Conservation (phyloP, 805 yeast genomes). For the Suhomyces vadensis region DNA sequence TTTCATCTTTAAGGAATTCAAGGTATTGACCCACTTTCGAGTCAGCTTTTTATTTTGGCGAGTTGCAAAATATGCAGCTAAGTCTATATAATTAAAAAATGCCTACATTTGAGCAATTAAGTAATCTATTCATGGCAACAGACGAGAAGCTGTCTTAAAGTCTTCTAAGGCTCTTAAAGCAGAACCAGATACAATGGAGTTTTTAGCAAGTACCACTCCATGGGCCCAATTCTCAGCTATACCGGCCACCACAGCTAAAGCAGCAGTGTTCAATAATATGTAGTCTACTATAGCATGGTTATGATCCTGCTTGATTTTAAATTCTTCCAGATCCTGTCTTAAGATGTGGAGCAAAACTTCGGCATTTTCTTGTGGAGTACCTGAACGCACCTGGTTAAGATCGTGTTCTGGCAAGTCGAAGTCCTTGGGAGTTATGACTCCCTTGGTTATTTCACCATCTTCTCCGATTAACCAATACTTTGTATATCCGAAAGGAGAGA, state of each 20-base stretch:
- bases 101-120: neutral
- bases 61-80: too few species aligned
- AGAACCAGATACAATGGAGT: constrained; percentile 63
- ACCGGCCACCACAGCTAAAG: constrained; percentile 79
- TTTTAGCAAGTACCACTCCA: constrained; percentile 75
- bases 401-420: constrained; percentile 80
- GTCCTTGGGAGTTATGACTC: constrained; percentile 64
- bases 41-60: too few species aligned
- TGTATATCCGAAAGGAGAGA: constrained; percentile 84
- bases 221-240: constrained; percentile 65
- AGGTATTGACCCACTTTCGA: too few species aligned
- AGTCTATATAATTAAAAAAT: too few species aligned
- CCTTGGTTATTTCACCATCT: constrained; percentile 43
- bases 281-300: constrained; percentile 77
- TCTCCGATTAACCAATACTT: constrained; percentile 70
- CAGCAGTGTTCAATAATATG: constrained; percentile 87
- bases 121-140: neutral
- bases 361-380: constrained; percentile 89
- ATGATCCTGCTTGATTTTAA: constrained; percentile 40
- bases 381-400: constrained; percentile 68
- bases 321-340: constrained; percentile 47
- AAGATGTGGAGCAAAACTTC: constrained; percentile 45
- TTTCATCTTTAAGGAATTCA: too few species aligned
- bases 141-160: constrained; percentile 39
- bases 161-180: constrained; percentile 61